Percentiles rank a stretch among this genome's conserved stretches.
Evolutionary conservation across 106 monocot species (phyloP).

Genomic region (Allium fistulosum): DNA sequence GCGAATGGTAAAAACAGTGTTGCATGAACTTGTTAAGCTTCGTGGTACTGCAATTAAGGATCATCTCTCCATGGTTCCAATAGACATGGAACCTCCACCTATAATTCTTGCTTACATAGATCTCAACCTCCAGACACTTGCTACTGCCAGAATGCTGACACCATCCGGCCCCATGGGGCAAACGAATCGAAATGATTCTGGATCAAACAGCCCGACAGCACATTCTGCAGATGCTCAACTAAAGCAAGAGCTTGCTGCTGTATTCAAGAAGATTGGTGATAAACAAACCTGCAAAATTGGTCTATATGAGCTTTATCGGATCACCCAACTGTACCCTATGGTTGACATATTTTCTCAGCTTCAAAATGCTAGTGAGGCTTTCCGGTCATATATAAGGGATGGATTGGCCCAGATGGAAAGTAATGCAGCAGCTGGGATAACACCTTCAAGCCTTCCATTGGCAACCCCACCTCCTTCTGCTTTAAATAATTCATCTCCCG

Average conservation of each 20-base stretch:
- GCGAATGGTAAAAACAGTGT: conserved; percentile 97
- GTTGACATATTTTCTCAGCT: conserved; percentile 98
- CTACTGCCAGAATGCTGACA: conserved; percentile 95
- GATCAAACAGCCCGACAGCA: conserved; percentile 66
- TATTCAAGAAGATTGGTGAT: too few species aligned
- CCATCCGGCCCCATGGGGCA: conserved; percentile 86
- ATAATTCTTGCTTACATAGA: conserved; percentile 99
- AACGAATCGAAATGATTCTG: conserved; percentile 91
- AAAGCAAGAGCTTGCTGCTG: too few species aligned
- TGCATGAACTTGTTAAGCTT: conserved; percentile 98
- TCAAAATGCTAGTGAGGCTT: conserved; percentile 98
- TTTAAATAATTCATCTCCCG: conserved; percentile 52
- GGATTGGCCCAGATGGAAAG: conserved; percentile 97
- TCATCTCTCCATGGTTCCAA: conserved; percentile 98
- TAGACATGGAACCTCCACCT: conserved; percentile 93
- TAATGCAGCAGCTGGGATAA: conserved; percentile 82
- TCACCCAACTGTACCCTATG: conserved; percentile 94
- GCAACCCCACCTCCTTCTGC: conserved; percentile 83
- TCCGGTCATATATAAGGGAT: conserved; percentile 95
- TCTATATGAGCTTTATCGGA: conserved; percentile 89
- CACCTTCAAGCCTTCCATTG: conserved; percentile 75
- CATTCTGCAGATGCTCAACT: too few species aligned
- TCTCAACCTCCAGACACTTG: conserved; percentile 89
- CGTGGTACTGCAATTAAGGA: conserved; percentile 96
- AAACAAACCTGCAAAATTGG: conserved; percentile 97